Percentiles rank a stretch among this genome's conserved stretches.
These are phyloP conservation scores for Lomentospora prolificans DNA, from an alignment of 2,329 filamentous ascomycete species.

Conservation along the genomic window DNA sequence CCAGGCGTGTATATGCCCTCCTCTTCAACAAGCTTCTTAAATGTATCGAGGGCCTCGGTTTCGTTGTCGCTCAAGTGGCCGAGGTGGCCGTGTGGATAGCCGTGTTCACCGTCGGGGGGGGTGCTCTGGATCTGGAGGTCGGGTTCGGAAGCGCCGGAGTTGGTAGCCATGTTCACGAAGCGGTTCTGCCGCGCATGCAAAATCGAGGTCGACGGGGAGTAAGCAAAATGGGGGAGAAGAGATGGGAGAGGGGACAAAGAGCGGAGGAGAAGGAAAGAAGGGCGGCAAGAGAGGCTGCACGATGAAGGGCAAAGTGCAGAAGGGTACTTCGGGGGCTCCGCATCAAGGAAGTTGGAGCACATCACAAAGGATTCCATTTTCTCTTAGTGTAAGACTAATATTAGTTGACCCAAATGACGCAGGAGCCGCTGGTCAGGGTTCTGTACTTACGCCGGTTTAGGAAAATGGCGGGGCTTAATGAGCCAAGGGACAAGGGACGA, in stretches of 20 bases:
- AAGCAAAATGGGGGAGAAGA: neutral
- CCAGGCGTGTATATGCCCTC: slow-evolving; percentile 53
- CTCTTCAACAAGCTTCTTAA: slow-evolving; percentile 60
- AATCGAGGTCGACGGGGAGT: neutral
- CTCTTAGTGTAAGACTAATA: neutral
- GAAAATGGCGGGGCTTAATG: neutral
- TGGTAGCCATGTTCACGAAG: slow-evolving; percentile 4
- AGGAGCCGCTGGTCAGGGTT: neutral
- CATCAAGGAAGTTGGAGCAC: neutral
- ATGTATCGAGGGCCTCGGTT: slow-evolving; percentile 54
- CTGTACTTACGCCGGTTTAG: neutral
- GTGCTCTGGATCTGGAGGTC: neutral
- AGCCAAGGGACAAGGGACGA: neutral
- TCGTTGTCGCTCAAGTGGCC: slow-evolving; percentile 66
- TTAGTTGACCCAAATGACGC: neutral
- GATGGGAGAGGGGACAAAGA: neutral
- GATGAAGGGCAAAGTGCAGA: neutral
- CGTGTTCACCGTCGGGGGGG: slow-evolving; percentile 26
- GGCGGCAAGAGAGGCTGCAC: neutral
- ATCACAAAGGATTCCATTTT: neutral
- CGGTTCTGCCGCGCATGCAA: neutral
- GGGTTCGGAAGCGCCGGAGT: slow-evolving; percentile 7
- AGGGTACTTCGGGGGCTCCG: neutral
- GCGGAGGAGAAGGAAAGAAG: neutral
- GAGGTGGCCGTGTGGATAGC: slow-evolving; percentile 69